These are phyloP conservation scores for Colletotrichum scovillei DNA, from an alignment of 2,329 filamentous ascomycete species.

Conservation along the genomic window DNA sequence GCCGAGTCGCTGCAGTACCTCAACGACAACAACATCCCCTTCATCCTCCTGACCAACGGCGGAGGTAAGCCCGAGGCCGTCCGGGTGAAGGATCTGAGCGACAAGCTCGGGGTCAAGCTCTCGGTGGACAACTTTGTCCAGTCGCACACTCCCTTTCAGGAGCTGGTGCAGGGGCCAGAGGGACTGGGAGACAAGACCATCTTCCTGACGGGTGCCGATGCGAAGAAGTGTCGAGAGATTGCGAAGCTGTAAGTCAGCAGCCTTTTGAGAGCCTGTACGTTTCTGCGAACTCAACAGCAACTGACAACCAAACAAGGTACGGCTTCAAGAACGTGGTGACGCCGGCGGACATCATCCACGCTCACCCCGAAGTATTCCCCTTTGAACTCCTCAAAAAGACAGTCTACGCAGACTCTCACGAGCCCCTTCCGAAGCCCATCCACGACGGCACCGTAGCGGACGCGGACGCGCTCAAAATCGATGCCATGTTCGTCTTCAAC, in stretches of 20 bases:
- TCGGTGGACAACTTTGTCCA: constrained; percentile 75
- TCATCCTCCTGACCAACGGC: constrained; percentile 95
- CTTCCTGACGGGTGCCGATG: constrained; percentile 78
- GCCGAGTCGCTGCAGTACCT: constrained; percentile 79
- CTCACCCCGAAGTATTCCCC: constrained; percentile 83
- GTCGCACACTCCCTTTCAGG: constrained; percentile 89
- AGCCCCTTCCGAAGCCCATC: constrained; percentile 66
- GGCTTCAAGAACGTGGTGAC: constrained; percentile 87
- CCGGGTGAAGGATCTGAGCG: constrained; percentile 36
- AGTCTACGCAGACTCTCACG: constrained; percentile 69
- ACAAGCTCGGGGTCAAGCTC: constrained; percentile 62
- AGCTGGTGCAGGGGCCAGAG: constrained; percentile 69
- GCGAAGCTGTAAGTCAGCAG: constrained; percentile 70
- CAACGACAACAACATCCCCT: constrained; percentile 81
- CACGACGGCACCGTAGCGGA: constrained; percentile 52
- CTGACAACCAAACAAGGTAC: constrained; percentile 52
- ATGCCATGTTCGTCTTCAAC: constrained; percentile 93
- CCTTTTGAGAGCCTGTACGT: constrained; percentile 13
- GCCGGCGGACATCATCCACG: constrained; percentile 83
- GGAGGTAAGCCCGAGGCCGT: constrained; percentile 82
- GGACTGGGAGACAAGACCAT: constrained; percentile 74
- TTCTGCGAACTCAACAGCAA: not conserved
- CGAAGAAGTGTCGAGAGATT: constrained; percentile 75
- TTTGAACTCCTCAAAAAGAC: constrained; percentile 76
- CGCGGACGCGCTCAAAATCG: constrained; percentile 74